These are phyloP conservation scores for Fusarium sp. DNA, from an alignment of 2,329 filamentous ascomycete genomes.

Conservation along the genomic window DNA sequence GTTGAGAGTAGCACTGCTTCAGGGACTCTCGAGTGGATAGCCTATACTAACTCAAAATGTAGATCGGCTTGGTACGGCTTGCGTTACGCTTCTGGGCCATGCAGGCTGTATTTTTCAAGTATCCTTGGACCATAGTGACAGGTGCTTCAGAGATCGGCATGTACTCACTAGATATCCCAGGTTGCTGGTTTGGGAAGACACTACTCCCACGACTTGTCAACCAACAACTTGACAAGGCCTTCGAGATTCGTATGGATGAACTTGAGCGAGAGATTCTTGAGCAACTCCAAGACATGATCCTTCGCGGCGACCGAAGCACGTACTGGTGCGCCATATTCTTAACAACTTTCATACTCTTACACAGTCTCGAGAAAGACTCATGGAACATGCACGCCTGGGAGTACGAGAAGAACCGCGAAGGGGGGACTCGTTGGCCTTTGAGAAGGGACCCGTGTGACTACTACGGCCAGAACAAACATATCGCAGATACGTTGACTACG, in stretches of 20 bases:
- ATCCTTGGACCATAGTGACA: not conserved
- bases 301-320: not conserved
- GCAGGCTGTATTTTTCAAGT: not conserved
- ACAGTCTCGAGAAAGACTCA: not conserved
- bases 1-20: accelerated
- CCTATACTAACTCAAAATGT: not conserved
- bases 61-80: not conserved
- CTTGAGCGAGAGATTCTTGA: not conserved
- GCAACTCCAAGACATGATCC: not conserved
- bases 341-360: not conserved
- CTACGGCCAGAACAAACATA: not conserved
- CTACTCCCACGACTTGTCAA: not conserved
- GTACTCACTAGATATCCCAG: accelerated
- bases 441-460: not conserved
- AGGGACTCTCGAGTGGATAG: accelerated
- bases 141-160: not conserved
- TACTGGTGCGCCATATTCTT: not conserved
- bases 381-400: conserved; percentile 2
- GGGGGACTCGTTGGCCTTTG: not conserved
- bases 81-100: not conserved
- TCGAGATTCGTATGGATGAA: not conserved
- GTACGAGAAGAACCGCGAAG: not conserved
- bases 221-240: not conserved
- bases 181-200: not conserved
- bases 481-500: not conserved